Evolutionary conservation across 192 early-diverging fungal species (phyloP).

Genomic region (Coemansia sp.): DNA sequence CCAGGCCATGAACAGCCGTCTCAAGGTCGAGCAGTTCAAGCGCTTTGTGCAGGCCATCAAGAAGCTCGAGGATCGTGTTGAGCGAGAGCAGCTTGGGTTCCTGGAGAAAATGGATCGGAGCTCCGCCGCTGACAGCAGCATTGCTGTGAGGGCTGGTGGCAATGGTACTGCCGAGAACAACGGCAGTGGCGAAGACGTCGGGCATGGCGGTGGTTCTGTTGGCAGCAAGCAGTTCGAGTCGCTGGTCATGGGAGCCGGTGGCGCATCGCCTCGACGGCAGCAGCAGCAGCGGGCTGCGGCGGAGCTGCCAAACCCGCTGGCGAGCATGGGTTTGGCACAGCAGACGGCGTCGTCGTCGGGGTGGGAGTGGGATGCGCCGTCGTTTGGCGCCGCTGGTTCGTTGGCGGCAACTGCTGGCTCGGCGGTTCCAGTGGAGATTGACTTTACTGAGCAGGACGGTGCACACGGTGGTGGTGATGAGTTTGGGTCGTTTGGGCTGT

Average conservation of each 20-base stretch:
- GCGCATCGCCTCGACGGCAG: background rate
- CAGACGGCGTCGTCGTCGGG: background rate
- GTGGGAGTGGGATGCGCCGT: slow-evolving; percentile 44
- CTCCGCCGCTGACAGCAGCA: slow-evolving; percentile 31
- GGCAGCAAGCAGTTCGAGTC: background rate
- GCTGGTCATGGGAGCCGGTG: slow-evolving; percentile 7
- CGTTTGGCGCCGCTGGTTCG: background rate
- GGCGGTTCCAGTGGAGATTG: slow-evolving; percentile 4
- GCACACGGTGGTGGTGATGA: slow-evolving; percentile 7
- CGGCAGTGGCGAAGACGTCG: background rate
- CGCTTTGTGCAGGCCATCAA: slow-evolving; percentile 59
- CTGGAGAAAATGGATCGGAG: slow-evolving; percentile 54
- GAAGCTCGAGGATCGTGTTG: slow-evolving; percentile 54
- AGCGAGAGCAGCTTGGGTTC: slow-evolving; percentile 58
- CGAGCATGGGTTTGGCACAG: background rate
- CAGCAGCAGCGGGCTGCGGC: too few relatives aligned
- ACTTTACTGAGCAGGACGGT: background rate
- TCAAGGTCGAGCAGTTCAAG: slow-evolving; percentile 71
- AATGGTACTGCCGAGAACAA: background rate
- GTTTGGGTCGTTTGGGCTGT: slow-evolving; percentile 26
- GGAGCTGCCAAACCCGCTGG: slow-evolving; percentile 14
- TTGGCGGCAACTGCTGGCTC: background rate
- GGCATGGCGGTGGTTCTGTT: background rate
- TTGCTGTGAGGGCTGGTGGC: background rate
- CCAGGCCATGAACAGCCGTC: slow-evolving; percentile 61